Conservation (phyloP, 2,329 filamentous ascomycete species). For the Capronia coronata region DNA sequence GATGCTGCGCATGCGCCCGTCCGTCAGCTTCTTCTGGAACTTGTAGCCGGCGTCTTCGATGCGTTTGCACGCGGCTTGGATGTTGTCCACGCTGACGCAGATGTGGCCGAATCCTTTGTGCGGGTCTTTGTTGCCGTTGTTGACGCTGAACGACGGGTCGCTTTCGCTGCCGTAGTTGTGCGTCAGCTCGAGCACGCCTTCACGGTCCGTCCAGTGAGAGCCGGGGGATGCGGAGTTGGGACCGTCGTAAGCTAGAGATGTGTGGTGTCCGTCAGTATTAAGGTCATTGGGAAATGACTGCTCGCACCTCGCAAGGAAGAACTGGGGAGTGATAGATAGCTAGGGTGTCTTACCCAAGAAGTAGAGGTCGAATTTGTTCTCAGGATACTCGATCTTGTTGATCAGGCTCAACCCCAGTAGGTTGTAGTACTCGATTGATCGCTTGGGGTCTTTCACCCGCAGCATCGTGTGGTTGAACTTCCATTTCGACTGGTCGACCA, state of each 20-base stretch:
- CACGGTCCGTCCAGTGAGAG: slow-evolving; percentile 70
- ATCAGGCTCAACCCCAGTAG: slow-evolving; percentile 81
- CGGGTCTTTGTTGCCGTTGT: slow-evolving; percentile 88
- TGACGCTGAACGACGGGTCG: slow-evolving; percentile 70
- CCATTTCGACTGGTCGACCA: slow-evolving; percentile 46
- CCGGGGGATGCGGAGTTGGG: slow-evolving; percentile 67
- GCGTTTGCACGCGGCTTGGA: slow-evolving; percentile 82
- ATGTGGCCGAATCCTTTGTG: slow-evolving; percentile 78
- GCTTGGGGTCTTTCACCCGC: slow-evolving; percentile 69
- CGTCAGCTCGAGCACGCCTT: slow-evolving; percentile 81
- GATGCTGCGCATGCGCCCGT: slow-evolving; percentile 80
- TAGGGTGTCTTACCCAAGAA: slow-evolving; percentile 63
- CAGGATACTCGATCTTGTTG: slow-evolving; percentile 72
- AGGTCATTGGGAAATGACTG: too few relatives aligned
- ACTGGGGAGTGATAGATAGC: too few relatives aligned
- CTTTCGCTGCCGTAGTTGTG: slow-evolving; percentile 84
- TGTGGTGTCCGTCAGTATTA: not conserved
- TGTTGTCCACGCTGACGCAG: slow-evolving; percentile 73
- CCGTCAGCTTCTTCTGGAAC: slow-evolving; percentile 91
- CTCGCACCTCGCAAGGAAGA: too few relatives aligned
- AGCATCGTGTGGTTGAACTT: slow-evolving; percentile 66
- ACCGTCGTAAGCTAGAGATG: slow-evolving; percentile 61
- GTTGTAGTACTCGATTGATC: slow-evolving; percentile 80
- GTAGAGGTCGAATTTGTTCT: slow-evolving; percentile 90
- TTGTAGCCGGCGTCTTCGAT: slow-evolving; percentile 84